These are phyloP conservation scores for Lachnellula subtilissima DNA, from an alignment of 2,329 filamentous ascomycete genomes.

Conservation along the genomic window DNA sequence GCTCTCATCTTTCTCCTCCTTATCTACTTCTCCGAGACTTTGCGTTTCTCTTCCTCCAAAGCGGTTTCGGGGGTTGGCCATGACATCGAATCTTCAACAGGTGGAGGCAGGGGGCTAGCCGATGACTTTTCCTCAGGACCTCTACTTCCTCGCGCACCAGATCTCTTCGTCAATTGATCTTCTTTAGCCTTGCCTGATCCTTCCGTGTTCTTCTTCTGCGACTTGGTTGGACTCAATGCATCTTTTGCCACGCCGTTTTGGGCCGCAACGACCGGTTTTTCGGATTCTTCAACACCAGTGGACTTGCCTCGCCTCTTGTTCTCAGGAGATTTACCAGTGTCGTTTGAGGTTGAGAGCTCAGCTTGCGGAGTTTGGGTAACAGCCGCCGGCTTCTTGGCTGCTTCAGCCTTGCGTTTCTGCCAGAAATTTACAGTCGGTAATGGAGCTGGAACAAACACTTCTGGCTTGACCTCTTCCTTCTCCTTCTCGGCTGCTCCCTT, in stretches of 20 bases:
- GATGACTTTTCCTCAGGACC: conserved; percentile 28
- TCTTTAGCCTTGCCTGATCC: conserved; percentile 27
- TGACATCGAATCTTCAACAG: conserved; percentile 69
- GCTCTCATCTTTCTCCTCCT: conserved; percentile 58
- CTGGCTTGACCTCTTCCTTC: conserved; percentile 53
- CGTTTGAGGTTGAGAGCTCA: conserved; percentile 21
- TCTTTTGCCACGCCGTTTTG: conserved; percentile 31
- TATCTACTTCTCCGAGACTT: conserved; percentile 58
- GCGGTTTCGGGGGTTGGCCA: conserved; percentile 90
- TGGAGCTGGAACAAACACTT: conserved; percentile 70
- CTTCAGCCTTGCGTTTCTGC: conserved; percentile 69
- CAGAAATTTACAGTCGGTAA: conserved; percentile 83
- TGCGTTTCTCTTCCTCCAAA: conserved; percentile 71
- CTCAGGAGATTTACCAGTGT: conserved; percentile 30
- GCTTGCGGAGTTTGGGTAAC: conserved; percentile 3
- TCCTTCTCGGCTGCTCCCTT: conserved; percentile 48
- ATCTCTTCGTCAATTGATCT: conserved; percentile 26
- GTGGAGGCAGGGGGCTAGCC: conserved; percentile 46
- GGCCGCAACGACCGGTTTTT: conserved; percentile 30
- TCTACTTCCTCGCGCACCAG: conserved; percentile 28
- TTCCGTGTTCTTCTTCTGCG: conserved; percentile 39
- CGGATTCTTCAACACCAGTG: conserved; percentile 33
- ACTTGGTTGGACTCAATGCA: conserved; percentile 31
- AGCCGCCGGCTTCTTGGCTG: conserved; percentile 42
- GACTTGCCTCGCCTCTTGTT: conserved; percentile 38